phyloP scores from a whole-genome alignment of 345 rosid species.

The Acer yangbiense region DNA sequence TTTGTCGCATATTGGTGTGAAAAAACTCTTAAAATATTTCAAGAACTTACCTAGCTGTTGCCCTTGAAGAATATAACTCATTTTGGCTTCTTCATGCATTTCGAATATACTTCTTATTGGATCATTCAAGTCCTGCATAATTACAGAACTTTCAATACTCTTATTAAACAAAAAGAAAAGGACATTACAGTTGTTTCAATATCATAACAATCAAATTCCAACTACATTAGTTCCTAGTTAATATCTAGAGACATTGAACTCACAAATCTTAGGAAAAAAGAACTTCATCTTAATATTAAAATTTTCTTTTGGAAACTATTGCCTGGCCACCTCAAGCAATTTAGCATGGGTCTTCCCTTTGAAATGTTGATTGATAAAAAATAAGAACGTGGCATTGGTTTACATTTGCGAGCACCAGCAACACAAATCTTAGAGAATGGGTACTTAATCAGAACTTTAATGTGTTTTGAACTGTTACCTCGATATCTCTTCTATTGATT shows the following conservation, averaged over 20 bases:
- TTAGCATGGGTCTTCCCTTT: not conserved
- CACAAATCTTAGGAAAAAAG: not conserved
- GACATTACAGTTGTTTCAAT: not conserved
- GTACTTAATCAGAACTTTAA: not conserved
- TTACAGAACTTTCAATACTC: not conserved
- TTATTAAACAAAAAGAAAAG: too few relatives aligned
- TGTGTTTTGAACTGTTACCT: conserved; percentile 4
- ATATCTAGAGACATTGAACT: not conserved
- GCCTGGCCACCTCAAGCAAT: not conserved
- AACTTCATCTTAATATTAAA: not conserved
- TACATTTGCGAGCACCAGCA: not conserved
- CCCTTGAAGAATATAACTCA: not conserved
- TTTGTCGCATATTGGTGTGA: not conserved
- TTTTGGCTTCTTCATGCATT: not conserved
- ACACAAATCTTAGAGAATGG: not conserved
- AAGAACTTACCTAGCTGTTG: not conserved
- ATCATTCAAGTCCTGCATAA: not conserved
- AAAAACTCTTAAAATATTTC: not conserved
- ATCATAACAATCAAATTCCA: not conserved
- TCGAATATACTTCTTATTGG: not conserved
- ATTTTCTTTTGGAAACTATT: not conserved
- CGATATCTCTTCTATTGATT: not conserved
- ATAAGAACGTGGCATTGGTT: not conserved
- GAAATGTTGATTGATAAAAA: not conserved
- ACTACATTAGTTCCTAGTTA: not conserved